These are phyloP conservation scores for Lentinula raphanica DNA, from an alignment of 768 basidiomycete genomes.

Conservation along the genomic window DNA sequence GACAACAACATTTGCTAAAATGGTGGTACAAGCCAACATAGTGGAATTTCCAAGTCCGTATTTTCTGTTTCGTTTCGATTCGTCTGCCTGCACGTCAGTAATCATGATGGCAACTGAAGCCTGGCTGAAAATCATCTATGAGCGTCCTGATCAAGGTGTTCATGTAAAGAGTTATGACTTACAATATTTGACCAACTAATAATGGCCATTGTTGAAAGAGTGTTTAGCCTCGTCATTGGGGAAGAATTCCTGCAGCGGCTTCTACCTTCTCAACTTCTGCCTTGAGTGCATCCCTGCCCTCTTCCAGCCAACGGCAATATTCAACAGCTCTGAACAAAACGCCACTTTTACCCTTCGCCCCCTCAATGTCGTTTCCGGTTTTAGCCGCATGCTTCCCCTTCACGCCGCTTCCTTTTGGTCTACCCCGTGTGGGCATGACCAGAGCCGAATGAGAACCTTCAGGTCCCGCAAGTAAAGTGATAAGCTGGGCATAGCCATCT, in stretches of 20 bases:
- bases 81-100: not conserved
- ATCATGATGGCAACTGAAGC: not conserved
- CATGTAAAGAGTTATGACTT: not conserved
- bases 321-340: slow-evolving; percentile 84
- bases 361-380: slow-evolving; percentile 13
- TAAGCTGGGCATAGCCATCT: slow-evolving; percentile 84
- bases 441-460: slow-evolving; percentile 62
- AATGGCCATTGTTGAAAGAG: too few relatives aligned
- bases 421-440: slow-evolving; percentile 70
- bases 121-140: not conserved
- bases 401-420: slow-evolving; percentile 73
- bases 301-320: slow-evolving; percentile 82
- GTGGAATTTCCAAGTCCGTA: not conserved
- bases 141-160: not conserved
- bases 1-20: not conserved
- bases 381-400: slow-evolving; percentile 1
- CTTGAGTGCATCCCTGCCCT: slow-evolving; percentile 65
- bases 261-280: slow-evolving; percentile 68
- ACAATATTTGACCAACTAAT: not conserved
- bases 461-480: slow-evolving; percentile 67
- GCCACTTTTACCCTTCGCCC: slow-evolving; percentile 80
- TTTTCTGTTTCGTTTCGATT: slow-evolving; percentile 2
- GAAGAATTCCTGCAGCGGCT: slow-evolving; percentile 19
- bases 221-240: not conserved
- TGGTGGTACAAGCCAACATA: slow-evolving; percentile 2